Base-by-base conservation (phyloP, 805 yeast species). In the Starmerella sp. region DNA sequence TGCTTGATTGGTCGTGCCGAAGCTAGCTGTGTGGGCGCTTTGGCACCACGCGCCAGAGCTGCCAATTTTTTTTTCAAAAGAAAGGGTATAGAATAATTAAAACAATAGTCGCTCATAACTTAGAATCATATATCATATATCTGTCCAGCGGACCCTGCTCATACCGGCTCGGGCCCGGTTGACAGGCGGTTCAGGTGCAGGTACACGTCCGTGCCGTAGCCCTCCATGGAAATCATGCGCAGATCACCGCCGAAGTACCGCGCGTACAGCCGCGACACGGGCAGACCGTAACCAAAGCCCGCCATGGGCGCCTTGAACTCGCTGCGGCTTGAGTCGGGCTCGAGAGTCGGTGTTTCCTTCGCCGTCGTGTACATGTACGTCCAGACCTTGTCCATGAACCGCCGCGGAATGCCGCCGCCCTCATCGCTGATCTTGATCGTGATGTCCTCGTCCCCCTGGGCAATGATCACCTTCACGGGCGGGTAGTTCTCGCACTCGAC, bases 191-290 rank as follows among this genome's bases (percentile, higher is more conserved):
- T 88, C 66, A 88, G 74, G 70, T 89, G 96, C 65, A 89, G 69
- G 64, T 88, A 89, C 1, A 86, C 96, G 66, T 88, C 96, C 0
- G 96, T 88, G 14, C 96, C 96, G 65, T 88, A 86, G 8, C 95
- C 95, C 69, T 88, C 96, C 95, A 89, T 86, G 36, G 88, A 80
- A 54, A 87, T 88, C 64, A 89, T 75, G 65, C 84, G 84, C 68
- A 88, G 76, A 64, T 89, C 96, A 4, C 95, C 95, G 6, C 95
- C 95, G 66, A 89, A 88, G 67, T 88, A 88, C 59, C 90, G 81
- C 2, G 96, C 90, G 62, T 89, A 89, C 39, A 88, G 74, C 56
- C 96, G 71, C 48, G 93, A 83, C 53, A 89, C 82, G 1, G 96
- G 95, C 62, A 88, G 74, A 0, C 96, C 96, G 65, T 88, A 90